Evolutionary conservation across 768 basidiomycete genomes (phyloP), one percentile per base, ranked within the genome.

Genomic region (Russula olivacea): DNA sequence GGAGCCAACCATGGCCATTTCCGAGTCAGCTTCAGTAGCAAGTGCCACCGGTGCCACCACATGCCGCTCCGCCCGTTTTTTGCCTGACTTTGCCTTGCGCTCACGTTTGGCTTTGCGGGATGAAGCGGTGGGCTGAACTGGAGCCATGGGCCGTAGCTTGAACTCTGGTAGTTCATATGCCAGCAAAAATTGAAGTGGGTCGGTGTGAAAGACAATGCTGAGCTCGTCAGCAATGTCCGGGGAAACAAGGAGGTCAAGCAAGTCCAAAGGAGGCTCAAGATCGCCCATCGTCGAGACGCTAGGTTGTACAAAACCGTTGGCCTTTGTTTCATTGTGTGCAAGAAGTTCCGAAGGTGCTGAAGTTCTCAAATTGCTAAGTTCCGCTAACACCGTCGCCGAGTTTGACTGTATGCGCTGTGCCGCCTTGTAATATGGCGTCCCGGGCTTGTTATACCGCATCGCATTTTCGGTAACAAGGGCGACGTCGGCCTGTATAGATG

Each of bases 381-480:
- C 75, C 19, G 74, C 69, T 10, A 82, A 71, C 14, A 86, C 76
- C 0, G 80, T 74, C 21, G 71, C 70, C 40, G 77, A 70, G 41
- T 70, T 71, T 2, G 71, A 74, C 69, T 83, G 81, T 64, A 97
- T 84, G 45, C 83, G 76, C 17, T 79, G 73, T 0, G 96, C 94
- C 6, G 81, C 75, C 69, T 84, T 87, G 75, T 91, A 83, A 71
- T 86, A 86, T 0, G 79, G 66, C 0, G 88, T 85, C n/a, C 85
- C 87, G 0, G 82, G 75, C 65, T 84, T 83, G 72, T 99, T 98
- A 74, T 98, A 99, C 8, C 83, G 72, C 49, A 91, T 81, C 2
- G 95, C 95, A 68, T 98, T 99, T 60, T 84, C 78, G 30, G 92
- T 74, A 17, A 98, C 92, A 17, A 98, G 82, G 38, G 82, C 74